A percentile compares a stretch with the other conserved stretches of the same genome.
Conservation (phyloP, 192 early-diverging fungal species). For the Coemansia sp. region DNA sequence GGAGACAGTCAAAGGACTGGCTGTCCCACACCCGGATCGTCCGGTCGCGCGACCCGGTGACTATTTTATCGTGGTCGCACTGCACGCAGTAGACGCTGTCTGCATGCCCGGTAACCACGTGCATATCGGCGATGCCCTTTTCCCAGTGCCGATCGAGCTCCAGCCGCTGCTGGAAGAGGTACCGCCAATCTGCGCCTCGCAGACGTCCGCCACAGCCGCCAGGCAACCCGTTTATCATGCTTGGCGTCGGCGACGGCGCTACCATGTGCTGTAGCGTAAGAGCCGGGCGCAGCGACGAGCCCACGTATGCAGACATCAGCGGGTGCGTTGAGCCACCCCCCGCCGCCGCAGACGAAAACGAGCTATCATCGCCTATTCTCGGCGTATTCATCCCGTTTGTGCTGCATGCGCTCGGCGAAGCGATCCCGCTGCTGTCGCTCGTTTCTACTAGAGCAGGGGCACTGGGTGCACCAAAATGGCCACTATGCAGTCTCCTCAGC, state of each 20-base stretch:
- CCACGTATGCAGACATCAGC: slow-evolving; percentile 33
- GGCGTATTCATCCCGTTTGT: slow-evolving; percentile 27
- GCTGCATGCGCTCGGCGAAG: slow-evolving; percentile 18
- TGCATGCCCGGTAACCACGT: slow-evolving; percentile 71
- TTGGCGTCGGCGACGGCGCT: slow-evolving; percentile 39
- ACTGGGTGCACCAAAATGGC: slow-evolving; percentile 6
- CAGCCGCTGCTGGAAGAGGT: slow-evolving; percentile 67
- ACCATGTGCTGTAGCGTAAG: slow-evolving; percentile 50
- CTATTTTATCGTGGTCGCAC: slow-evolving; percentile 69
- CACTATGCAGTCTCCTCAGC: not conserved
- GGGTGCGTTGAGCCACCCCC: slow-evolving; percentile 13
- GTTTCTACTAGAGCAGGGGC: not conserved
- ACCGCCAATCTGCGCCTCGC: slow-evolving; percentile 62
- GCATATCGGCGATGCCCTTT: slow-evolving; percentile 43
- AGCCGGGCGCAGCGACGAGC: slow-evolving; percentile 44
- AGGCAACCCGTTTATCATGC: slow-evolving; percentile 8
- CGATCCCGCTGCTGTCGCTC: slow-evolving; percentile 7
- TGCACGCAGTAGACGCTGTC: slow-evolving; percentile 93
- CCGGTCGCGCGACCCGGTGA: slow-evolving; percentile 77
- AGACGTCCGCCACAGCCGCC: slow-evolving; percentile 11
- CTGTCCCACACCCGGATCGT: slow-evolving; percentile 85
- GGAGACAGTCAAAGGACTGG: slow-evolving; percentile 54
- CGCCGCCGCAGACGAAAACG: not conserved
- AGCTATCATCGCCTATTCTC: slow-evolving; percentile 28
- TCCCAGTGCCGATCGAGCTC: slow-evolving; percentile 59